Percentiles rank a stretch among this genome's conserved stretches.
Evolutionary conservation across 1,284 basidiomycete genomes (phyloP).

Genomic region (Porodaedalea pini): DNA sequence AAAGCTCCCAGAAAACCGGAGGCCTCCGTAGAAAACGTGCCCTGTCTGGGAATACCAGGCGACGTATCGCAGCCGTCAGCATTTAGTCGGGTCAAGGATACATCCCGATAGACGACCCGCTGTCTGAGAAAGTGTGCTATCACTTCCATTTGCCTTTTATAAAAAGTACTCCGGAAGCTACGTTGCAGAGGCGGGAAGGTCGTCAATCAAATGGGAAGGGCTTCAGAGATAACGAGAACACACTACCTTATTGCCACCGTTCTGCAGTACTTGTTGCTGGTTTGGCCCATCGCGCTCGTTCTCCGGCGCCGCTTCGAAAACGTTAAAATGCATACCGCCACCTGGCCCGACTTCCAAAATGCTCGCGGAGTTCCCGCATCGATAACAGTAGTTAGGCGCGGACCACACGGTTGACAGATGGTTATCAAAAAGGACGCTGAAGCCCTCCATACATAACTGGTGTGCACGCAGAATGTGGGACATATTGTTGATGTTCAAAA

Average conservation of each 20-base stretch:
- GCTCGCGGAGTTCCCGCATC: constrained; percentile 96
- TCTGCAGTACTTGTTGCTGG: constrained; percentile 72
- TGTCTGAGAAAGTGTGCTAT: not conserved
- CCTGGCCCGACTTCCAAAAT: constrained; percentile 95
- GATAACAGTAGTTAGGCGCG: constrained; percentile 97
- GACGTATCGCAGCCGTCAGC: too few species aligned
- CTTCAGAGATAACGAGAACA: constrained; percentile 1
- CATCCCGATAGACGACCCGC: not conserved
- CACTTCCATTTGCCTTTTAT: not conserved
- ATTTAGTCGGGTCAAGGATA: too few species aligned
- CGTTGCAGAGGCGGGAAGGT: not conserved
- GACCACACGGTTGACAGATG: constrained; percentile 98
- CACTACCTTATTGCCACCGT: constrained; percentile 62
- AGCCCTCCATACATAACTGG: constrained; percentile 99
- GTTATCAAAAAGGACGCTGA: constrained; percentile 91
- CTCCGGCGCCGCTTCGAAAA: constrained; percentile 97
- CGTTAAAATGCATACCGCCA: constrained; percentile 91
- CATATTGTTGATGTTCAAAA: constrained; percentile 93
- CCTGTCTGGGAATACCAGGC: not conserved
- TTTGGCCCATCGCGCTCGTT: constrained; percentile 85
- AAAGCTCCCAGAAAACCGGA: not conserved
- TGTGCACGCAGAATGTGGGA: constrained; percentile 96
- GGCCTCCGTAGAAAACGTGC: not conserved
- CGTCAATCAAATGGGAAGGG: not conserved
- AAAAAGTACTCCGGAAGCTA: constrained; percentile 22